Percentiles rank a stretch among this genome's conserved stretches.
phyloP scores from a whole-genome alignment of 2,329 filamentous ascomycete species.

The Penicillium sp. region DNA sequence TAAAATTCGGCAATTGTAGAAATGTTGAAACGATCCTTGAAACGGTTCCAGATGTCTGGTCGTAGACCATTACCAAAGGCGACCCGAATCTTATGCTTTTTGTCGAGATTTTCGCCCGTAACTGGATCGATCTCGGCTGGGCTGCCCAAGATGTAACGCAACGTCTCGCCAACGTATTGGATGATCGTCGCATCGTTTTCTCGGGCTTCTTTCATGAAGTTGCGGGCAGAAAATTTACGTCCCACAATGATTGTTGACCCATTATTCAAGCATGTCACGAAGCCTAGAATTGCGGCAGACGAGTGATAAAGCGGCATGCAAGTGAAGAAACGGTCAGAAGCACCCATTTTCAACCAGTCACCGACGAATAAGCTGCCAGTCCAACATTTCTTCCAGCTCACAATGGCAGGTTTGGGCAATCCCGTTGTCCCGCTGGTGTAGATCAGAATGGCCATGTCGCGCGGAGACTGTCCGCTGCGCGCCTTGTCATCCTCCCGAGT shows the following conservation, averaged over 20 bases:
- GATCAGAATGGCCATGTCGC: constrained; percentile 66
- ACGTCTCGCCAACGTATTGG: constrained; percentile 84
- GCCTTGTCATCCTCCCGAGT: constrained; percentile 54
- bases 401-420: constrained; percentile 70
- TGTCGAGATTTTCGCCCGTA: constrained; percentile 65
- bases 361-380: constrained; percentile 49
- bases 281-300: constrained; percentile 66
- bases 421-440: constrained; percentile 84
- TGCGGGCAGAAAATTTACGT: constrained; percentile 69
- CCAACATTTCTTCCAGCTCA: constrained; percentile 64
- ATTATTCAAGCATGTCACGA: constrained; percentile 53
- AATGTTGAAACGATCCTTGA: constrained; percentile 75
- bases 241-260: constrained; percentile 66
- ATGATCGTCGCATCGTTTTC: constrained; percentile 65
- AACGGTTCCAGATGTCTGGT: constrained; percentile 77
- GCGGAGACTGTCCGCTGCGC: constrained; percentile 46
- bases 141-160: constrained; percentile 70
- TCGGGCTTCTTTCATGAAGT: constrained; percentile 73
- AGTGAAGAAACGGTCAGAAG: constrained; percentile 67
- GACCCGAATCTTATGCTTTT: constrained; percentile 63
- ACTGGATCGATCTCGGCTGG: constrained; percentile 55
- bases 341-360: constrained; percentile 53
- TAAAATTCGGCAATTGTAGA: constrained; percentile 74
- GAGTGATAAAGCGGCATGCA: constrained; percentile 88
- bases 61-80: constrained; percentile 82